Evolutionary conservation across 202 grass and related monocot species (phyloP).

Genomic region (Schoenoplectus tabernaemontani): DNA sequence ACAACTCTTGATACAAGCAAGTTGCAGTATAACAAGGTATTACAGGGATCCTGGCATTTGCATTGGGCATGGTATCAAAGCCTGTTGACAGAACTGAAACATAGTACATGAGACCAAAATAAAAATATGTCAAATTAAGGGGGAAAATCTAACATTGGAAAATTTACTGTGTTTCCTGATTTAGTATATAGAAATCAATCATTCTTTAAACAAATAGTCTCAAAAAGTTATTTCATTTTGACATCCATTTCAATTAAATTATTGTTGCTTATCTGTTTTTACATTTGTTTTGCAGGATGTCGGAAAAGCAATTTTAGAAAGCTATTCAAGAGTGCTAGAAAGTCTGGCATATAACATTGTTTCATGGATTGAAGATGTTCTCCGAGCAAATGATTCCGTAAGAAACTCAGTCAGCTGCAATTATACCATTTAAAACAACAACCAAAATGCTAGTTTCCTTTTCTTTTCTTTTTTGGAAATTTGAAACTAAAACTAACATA

Average conservation of each 20-base stretch:
- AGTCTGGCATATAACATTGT: conserved; percentile 87
- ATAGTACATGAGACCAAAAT: background rate
- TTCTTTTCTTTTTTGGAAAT: background rate
- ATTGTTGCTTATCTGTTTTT: background rate
- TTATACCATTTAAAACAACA: background rate
- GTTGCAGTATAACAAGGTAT: conserved; percentile 93
- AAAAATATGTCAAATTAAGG: background rate
- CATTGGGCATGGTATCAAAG: background rate
- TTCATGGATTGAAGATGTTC: conserved; percentile 88
- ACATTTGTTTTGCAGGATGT: conserved; percentile 45
- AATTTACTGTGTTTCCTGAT: background rate
- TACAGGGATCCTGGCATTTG: background rate
- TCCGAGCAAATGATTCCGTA: conserved; percentile 49
- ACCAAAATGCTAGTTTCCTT: background rate
- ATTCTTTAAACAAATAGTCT: background rate
- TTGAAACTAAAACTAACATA: background rate
- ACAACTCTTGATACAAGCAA: conserved; percentile 92
- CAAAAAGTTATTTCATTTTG: background rate
- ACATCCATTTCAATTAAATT: background rate
- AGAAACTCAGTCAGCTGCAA: conserved; percentile 30
- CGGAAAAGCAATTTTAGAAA: conserved; percentile 88
- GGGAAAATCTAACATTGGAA: background rate
- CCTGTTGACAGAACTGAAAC: background rate
- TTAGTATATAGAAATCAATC: background rate
- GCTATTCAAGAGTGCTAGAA: conserved; percentile 89